These are phyloP conservation scores for Vickermania ingenoplastis DNA, from an alignment of 208 protist genomes.

Conservation along the genomic window DNA sequence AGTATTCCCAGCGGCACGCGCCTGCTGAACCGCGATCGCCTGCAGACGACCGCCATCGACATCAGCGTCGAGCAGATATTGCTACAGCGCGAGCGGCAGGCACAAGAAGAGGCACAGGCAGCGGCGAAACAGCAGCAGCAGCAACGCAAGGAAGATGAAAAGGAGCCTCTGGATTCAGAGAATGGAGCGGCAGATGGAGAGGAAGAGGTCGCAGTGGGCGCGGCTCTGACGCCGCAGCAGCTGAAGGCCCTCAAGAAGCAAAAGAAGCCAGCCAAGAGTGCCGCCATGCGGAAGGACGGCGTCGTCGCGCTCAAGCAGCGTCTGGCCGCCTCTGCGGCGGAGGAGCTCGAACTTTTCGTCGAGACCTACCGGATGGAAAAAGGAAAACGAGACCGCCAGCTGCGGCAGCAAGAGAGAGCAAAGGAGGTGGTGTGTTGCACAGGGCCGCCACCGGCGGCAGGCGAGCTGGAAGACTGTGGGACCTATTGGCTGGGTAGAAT, in stretches of 20 bases:
- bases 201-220: background rate
- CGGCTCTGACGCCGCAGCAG: background rate
- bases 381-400: background rate
- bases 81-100: conserved; percentile 17
- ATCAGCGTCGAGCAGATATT: conserved; percentile 17
- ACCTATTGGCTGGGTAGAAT: background rate
- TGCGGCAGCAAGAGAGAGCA: background rate
- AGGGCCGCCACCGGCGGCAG: background rate
- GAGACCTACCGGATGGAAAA: conserved; percentile 9
- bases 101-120: conserved; percentile 2
- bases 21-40: conserved; percentile 37
- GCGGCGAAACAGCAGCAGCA: background rate
- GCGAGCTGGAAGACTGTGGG: background rate
- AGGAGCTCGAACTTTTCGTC: conserved; percentile 21
- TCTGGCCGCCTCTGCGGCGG: conserved; percentile 19
- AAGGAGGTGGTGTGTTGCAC: background rate
- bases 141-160: background rate
- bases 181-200: background rate
- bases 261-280: conserved; percentile 47
- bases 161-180: background rate
- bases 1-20: conserved; percentile 26
- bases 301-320: conserved; percentile 29
- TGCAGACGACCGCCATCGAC: conserved; percentile 31
- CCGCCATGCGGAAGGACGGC: conserved; percentile 35
- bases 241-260: conserved; percentile 11